Percentiles rank a stretch among this genome's conserved stretches.
These are phyloP conservation scores for Taiozyma sp. DNA, from an alignment of 1,139 yeast genomes.

Conservation along the genomic window DNA sequence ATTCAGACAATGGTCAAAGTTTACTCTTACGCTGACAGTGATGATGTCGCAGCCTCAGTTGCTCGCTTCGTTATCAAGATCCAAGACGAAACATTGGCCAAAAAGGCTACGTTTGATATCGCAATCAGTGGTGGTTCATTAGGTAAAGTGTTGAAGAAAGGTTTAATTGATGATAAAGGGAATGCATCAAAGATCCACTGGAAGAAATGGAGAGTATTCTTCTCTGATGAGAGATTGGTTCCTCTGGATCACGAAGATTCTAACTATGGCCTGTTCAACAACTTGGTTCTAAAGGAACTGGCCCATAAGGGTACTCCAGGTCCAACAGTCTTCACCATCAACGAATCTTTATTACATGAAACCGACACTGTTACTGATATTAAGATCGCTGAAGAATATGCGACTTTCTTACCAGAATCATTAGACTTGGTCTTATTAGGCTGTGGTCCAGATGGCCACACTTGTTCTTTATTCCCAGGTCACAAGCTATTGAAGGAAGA, in stretches of 20 bases:
- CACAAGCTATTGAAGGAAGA: slow-evolving; percentile 81
- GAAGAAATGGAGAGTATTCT: slow-evolving; percentile 91
- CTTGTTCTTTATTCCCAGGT: slow-evolving; percentile 77
- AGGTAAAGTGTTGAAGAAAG: slow-evolving; percentile 68
- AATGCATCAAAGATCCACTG: slow-evolving; percentile 57
- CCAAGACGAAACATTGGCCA: slow-evolving; percentile 48
- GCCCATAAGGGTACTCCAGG: slow-evolving; percentile 27
- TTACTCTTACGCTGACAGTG: slow-evolving; percentile 48
- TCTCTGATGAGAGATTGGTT: slow-evolving; percentile 95
- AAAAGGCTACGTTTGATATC: slow-evolving; percentile 48
- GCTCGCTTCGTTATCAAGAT: slow-evolving; percentile 46
- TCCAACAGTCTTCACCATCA: slow-evolving; percentile 80
- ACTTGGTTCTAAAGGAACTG: slow-evolving; percentile 63
- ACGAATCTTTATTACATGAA: slow-evolving; percentile 68
- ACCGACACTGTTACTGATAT: slow-evolving; percentile 37
- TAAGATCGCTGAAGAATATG: slow-evolving; percentile 88
- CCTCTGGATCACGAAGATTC: slow-evolving; percentile 82
- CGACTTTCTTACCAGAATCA: slow-evolving; percentile 68
- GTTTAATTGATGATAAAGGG: slow-evolving; percentile 56
- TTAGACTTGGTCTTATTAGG: slow-evolving; percentile 88
- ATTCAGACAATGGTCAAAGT: slow-evolving; percentile 34
- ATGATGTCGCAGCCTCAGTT: slow-evolving; percentile 54
- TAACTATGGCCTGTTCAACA: slow-evolving; percentile 85
- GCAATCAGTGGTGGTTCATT: slow-evolving; percentile 92
- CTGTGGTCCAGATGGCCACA: slow-evolving; percentile 99